Evolutionary conservation across 345 rosid species (phyloP), one percentile per base, ranked within the genome.

Genomic region (Hevea brasiliensis): DNA sequence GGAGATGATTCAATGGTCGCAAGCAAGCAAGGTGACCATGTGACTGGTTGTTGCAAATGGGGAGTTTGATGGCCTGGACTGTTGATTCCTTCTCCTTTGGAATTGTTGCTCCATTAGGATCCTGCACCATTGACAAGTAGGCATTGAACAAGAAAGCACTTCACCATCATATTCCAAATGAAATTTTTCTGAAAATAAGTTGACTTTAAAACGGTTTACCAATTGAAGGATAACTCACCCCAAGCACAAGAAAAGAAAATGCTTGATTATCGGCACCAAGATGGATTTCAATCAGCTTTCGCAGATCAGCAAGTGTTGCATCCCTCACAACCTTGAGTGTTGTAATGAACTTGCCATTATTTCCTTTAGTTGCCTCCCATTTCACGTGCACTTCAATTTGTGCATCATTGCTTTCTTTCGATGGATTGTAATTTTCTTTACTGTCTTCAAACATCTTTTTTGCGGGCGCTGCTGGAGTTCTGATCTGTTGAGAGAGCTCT

Each of bases 211-310:
- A 10, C 40, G 3, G 35, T 10, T 7, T 4, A 23, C 7, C 24
- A 32, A 57, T 26, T 12, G 27, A 26, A 23, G 35, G 20, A 47
- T 14, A 10, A 44, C 83, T 41, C 81, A 89, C 91, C 88, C 87
- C 92, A 32, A 83, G 89, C 27, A 78, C 83, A 66, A 90, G 83
- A 77, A 90, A 88, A 65, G 77, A 70, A 69, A 88, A 89, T 20
- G 84, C 78, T 73, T 79, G 84, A 74, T 84, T 85, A 71, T 86
- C 91, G 65, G 83, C 81, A 42, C 78, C 91, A 64, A 89, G 89
- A 81, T 88, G 76, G 67, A 87, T 90, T 76, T 88, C 90, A 41
- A 88, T 81, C 73, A 90, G 87, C 87, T 90, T 88, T 84, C 93
- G 75, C 79, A 90, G 77, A 67, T 90, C 93, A 72, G 89, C 85